Base-by-base conservation (phyloP, 805 yeast species). In the Kazachstania viticola region DNA sequence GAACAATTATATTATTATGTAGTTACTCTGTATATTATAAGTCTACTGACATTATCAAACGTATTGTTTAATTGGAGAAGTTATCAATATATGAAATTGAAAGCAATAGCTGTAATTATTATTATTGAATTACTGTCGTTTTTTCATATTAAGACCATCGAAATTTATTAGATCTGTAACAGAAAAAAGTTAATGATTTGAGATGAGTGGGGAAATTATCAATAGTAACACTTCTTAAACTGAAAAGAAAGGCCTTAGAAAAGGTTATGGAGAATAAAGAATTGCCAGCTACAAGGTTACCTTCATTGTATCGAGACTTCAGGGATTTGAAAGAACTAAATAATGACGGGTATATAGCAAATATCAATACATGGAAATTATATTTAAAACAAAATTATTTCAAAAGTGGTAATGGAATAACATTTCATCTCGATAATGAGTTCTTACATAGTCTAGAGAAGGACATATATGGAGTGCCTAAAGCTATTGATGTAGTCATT, bases 331-430 rank as follows among this genome's bases (percentile, higher is more conserved):
- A 53, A 26, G 60, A 60, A 14, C 40, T 54, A 14, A 62, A 62
- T 36, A 54, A 55, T 9, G 67, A 62, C n/a, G 67, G 67, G 1
- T 62, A 53, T 27, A 51, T 46, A 23, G 67, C 66, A 7, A 62
- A 62, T 34, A 39, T 61, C 27, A 42, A 46, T 15, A 56, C 61
- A 5, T 62, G 67, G 67, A 51, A 45, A 27, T 42, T 53, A 1
- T 50, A 49, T 24, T 31, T 62, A 7, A 30, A 27, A 4, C 16
- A 28, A 3, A 32, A 33, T 7, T 34, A 37, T 19, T 27, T 46
- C n/a, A 21, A 25, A 4, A 30, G 29, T 1, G 7, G 28, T 2
- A 30, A 49, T 9, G 23, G 30, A 1, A 37, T 60, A n/a, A 38
- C 47, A 5, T 32, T 60, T 4, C 38, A 42, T 4, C 49, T 58